Evolutionary conservation across 2,329 filamentous ascomycete species (phyloP).

Genomic region (Beauveria medogensis): DNA sequence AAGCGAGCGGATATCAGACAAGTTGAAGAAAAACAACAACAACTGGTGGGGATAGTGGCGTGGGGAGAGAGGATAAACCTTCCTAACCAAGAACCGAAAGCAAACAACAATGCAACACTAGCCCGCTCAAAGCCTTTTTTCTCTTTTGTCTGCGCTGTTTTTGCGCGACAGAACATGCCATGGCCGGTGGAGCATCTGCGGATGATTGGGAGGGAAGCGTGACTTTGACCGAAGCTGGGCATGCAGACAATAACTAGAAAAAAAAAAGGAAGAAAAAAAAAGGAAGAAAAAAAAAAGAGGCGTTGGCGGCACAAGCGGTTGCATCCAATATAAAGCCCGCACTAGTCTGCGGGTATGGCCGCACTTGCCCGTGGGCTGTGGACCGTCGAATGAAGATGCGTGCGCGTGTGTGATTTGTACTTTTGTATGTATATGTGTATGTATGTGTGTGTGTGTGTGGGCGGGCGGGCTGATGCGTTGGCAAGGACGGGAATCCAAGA

Average conservation of each 20-base stretch:
- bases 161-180: background rate
- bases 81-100: background rate
- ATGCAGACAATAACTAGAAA: background rate
- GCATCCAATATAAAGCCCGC: constrained; percentile 5
- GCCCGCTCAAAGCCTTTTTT: background rate
- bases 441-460: background rate
- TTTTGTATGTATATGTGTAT: too few species aligned
- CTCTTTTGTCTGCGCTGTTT: background rate
- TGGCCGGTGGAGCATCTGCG: background rate
- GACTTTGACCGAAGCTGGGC: background rate
- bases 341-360: constrained; percentile 7
- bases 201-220: background rate
- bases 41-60: background rate
- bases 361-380: background rate
- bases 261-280: background rate
- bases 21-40: background rate
- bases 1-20: background rate
- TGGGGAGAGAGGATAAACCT: constrained; percentile 1
- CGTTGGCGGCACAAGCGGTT: constrained; percentile 6
- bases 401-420: too few species aligned
- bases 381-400: background rate
- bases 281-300: background rate
- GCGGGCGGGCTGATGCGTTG: background rate
- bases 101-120: background rate
- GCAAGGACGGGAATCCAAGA: background rate